Evolutionary conservation across 345 rosid genomes (phyloP), one percentile per base, ranked within the genome.

Genomic region (Pistacia vera): DNA sequence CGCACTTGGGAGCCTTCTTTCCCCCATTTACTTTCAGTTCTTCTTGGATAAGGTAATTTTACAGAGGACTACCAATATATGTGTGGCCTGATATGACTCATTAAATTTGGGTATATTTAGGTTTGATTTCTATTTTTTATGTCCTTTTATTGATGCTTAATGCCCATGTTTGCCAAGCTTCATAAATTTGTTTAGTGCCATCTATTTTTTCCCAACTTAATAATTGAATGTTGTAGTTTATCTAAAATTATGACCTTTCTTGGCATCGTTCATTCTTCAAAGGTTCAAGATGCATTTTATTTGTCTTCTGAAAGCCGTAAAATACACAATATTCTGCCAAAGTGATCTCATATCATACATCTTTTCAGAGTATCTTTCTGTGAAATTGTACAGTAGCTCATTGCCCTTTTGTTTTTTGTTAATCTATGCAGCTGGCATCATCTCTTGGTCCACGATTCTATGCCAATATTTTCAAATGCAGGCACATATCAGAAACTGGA

Each of bases 381-480:
- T 41, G 8, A 41, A 52, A 33, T 30, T 51, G 18, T 51, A 63
- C 28, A 8, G 10, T 20, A 63, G 25, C 68, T 66, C 41, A 38
- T 63, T 63, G 68, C 17, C 46, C 68, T 46, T 76, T 14, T 76
- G 20, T 70, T 16, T 41, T 41, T 6, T 5, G 46, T 41, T 41
- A 41, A 41, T 78, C 61, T 82, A 16, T 83, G 87, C 94, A 93
- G 99, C 95, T 96, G 71, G 99, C 97, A 70, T 96, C 99, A 77
- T 96, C 98, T 20, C 94, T 93, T 75, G 99, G 97, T 74, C 99
- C 99, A 54, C 91, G 97, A 62, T 96, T 96, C 87, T 96, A 86
- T 76, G 82, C 85, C 83, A 93, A 92, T 89, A 96, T 96, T 67
- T 96, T 96, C 90, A 93, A 93, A 85, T 96, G 99, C 90, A 96